Base-by-base conservation (phyloP, 2,329 filamentous ascomycete genomes). In the Aspergillus niger region DNA sequence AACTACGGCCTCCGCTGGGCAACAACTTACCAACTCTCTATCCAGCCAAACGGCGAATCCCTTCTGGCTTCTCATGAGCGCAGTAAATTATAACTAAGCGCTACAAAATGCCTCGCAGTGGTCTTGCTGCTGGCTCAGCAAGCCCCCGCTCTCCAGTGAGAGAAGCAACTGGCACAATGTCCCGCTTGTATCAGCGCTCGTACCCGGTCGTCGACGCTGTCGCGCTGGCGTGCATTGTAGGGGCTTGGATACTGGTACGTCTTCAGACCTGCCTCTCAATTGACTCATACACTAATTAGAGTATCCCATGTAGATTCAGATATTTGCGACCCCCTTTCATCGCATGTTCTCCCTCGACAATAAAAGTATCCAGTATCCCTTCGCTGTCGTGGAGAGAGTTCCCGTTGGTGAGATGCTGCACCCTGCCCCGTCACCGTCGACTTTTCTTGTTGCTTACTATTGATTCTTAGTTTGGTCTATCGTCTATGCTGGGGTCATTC, bases 271-370 rank as follows among this genome's bases (percentile, higher is more conserved):
- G 7, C 7, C 49, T 11, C 5, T 22, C 39, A 20, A 11, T 24
- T 28, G 38, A 11, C 17, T 7, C 32, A 22, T 22, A 36, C 32
- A 2, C 32, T 58, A 5, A 51, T 66, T 32, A 62, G 49, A 2
- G 24, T 30, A 8, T 15, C 4, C 8, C 11, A 3, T 55, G 6
- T 48, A 91, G 84, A 82, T 91, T 47, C 82, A 87, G 76, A 80
- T 90, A 69, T 82, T 90, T 66, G 84, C 91, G 68, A 88, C 89
- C 62, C 95, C 95, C 0, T 98, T 98, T 74, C 92, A 98, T 75
- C 92, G 91, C 78, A 90, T 97, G 86, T 98, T 99, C 79, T 90
- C 87, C 65, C 85, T 98, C 63, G 90, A 92, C 73, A 92, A 98
- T 74, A 84, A 91, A 24, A 82, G 87, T 53, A 92, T 98, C 61